These are phyloP conservation scores for Patellifolia procumbens DNA, from an alignment of 179 eudicot species.

Conservation along the genomic window DNA sequence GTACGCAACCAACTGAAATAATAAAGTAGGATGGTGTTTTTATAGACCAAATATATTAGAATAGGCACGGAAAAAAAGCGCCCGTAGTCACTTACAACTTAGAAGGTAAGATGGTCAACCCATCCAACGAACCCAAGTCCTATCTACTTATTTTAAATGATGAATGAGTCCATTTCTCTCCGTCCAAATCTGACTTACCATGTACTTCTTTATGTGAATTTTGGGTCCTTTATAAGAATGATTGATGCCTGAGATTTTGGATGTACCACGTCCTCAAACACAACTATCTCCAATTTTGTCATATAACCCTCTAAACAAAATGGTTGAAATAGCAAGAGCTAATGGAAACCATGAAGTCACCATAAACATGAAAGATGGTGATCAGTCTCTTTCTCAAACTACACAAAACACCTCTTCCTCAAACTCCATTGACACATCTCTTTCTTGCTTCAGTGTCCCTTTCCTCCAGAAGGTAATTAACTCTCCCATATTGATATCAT, in stretches of 20 bases:
- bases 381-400: conserved; percentile 3
- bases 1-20: too few relatives aligned
- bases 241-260: conserved; percentile 17
- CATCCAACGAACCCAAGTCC: conserved; percentile 32
- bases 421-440: conserved; percentile 3
- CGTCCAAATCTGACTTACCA: background rate
- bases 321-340: conserved; percentile 49
- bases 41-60: too few relatives aligned
- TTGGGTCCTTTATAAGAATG: conserved; percentile 28
- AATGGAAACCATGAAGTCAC: conserved; percentile 53
- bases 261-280: conserved; percentile 1
- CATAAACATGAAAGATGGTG: conserved; percentile 29
- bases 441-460: conserved; percentile 27
- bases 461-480: conserved; percentile 39
- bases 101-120: conserved; percentile 27
- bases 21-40: too few relatives aligned
- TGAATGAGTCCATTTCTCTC: conserved; percentile 5
- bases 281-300: background rate
- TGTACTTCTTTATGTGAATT: conserved; percentile 1
- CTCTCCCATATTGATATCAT: background rate
- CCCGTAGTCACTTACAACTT: background rate
- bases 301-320: background rate
- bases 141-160: background rate
- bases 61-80: too few relatives aligned
- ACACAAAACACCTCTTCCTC: conserved; percentile 22